These are phyloP conservation scores for Xerocomellus amylosporus DNA, from an alignment of 768 basidiomycete genomes.

Conservation along the genomic window DNA sequence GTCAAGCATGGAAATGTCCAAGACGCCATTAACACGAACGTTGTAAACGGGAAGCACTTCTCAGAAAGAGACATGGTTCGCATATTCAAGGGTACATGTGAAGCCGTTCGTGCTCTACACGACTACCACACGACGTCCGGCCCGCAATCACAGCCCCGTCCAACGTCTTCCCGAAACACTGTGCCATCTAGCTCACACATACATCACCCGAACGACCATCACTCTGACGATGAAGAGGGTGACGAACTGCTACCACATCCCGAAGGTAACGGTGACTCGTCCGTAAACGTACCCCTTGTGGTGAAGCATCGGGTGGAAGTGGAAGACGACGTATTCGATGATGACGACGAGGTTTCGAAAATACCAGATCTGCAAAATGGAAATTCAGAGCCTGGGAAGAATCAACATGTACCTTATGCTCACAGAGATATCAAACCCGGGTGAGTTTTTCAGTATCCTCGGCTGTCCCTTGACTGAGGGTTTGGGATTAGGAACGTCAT, in stretches of 20 bases:
- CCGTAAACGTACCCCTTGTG: constrained; percentile 57
- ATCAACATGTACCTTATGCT: constrained; percentile 81
- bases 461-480: constrained; percentile 3
- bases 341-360: constrained; percentile 57
- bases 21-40: constrained; percentile 86
- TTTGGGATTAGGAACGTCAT: constrained; percentile 75
- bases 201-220: constrained; percentile 24
- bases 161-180: constrained; percentile 13
- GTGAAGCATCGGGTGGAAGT: constrained; percentile 49
- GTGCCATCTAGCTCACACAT: constrained; percentile 23
- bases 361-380: constrained; percentile 41
- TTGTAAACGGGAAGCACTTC: constrained; percentile 78
- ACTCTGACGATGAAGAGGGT: constrained; percentile 56
- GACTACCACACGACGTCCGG: constrained; percentile 59
- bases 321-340: constrained; percentile 68
- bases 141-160: constrained; percentile 21
- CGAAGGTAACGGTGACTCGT: constrained; percentile 56
- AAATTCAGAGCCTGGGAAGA: constrained; percentile 35
- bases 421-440: constrained; percentile 97
- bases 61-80: constrained; percentile 86
- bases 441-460: constrained; percentile 43
- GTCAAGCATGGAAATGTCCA: constrained; percentile 89
- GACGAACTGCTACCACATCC: constrained; percentile 73
- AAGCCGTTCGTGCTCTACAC: constrained; percentile 94
- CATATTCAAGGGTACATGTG: constrained; percentile 92